Base-by-base conservation (phyloP, 176 grass and related monocot genomes). In the Bothriochloa decipiens region DNA sequence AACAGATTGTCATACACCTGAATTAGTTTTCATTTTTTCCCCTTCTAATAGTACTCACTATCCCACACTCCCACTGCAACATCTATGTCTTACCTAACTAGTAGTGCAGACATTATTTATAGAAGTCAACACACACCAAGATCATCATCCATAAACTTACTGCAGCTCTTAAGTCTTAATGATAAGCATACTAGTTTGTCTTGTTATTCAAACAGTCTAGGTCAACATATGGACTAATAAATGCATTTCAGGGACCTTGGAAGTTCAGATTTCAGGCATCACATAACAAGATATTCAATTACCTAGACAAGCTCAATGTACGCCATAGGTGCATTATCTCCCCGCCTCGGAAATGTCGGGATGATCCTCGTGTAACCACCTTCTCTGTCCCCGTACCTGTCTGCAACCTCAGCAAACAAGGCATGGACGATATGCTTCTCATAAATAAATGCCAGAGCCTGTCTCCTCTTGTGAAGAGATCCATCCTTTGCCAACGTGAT, bases 271-370 rank as follows among this genome's bases (percentile, higher is more conserved):
- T 73, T 60, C 46, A 84, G 35, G 18, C 15, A 85, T 65, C 70
- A 17, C 8, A 29, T 53, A 29, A 36, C 58, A 28, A 79, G 32
- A 41, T 79, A 32, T 61, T 27, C 20, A 73, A 77, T 65, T 91
- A 89, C 90, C 87, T 94, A 94, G 80, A 99, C 96, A 87, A 99
- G 91, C 52, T 95, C 93, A 70, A 99, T 92, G 78, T 99, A 96
- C 8, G 93, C 93, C 96, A 96, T 94, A 11, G 96, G 91, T 63
- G 96, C 96, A 88, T 96, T 96, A 52, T 99, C 96, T 74, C 93
- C 96, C 27, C 87, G 89, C 62, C 96, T 89, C 52, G 90, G 91
- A 81, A 93, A 88, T 13, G 96, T 96, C 40, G 83, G 94, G 72
- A 93, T 90, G 84, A 99, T 90, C 82, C 93, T 93, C 42, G 96